Conservation (phyloP, 148 eudicot genomes). For the Fallopia convolvulus region DNA sequence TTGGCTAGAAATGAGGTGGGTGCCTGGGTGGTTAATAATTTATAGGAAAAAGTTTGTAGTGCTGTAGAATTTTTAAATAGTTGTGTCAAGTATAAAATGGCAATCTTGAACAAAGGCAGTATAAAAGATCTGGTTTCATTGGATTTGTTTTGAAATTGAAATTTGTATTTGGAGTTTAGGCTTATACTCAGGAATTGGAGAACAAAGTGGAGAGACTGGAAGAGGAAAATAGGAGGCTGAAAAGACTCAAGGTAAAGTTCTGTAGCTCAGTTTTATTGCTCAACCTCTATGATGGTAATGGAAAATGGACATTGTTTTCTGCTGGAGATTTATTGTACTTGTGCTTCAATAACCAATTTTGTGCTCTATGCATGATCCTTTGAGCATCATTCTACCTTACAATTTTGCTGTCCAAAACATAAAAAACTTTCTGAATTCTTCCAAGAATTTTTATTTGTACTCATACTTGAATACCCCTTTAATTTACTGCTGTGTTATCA, state of each 20-base stretch:
- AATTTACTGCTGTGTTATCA: too few relatives aligned
- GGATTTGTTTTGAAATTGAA: background rate
- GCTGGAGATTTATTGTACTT: background rate
- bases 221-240: conserved; percentile 88
- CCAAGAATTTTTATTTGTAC: too few relatives aligned
- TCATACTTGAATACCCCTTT: too few relatives aligned
- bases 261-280: background rate
- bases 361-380: too few relatives aligned
- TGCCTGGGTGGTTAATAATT: too few relatives aligned
- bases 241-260: conserved; percentile 50
- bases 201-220: conserved; percentile 82
- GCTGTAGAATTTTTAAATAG: too few relatives aligned
- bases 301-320: background rate
- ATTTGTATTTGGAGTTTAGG: conserved; percentile 29
- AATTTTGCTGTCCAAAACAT: background rate
- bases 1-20: too few relatives aligned
- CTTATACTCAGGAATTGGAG: conserved; percentile 93
- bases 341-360: background rate
- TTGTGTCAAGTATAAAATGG: too few relatives aligned
- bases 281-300: background rate
- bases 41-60: too few relatives aligned
- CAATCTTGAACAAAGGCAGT: background rate
- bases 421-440: too few relatives aligned
- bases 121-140: background rate
- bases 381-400: background rate